Conservation (phyloP, 139 green algal genomes). For the Diplosphaera chodatii region DNA sequence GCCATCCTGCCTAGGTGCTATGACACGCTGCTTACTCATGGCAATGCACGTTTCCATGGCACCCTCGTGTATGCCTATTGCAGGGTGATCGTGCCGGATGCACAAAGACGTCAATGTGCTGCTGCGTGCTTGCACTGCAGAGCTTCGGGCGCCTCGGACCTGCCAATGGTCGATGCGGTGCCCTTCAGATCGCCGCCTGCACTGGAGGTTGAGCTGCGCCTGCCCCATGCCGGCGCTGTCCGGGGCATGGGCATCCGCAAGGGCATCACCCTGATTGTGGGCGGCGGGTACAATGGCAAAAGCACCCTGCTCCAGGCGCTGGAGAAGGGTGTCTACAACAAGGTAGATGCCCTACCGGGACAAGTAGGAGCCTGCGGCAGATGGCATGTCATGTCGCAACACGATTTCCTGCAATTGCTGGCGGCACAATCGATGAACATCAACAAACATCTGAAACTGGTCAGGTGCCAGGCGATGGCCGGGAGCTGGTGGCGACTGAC, state of each 20-base stretch:
- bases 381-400: too few relatives aligned
- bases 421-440: too few relatives aligned
- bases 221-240: conserved; percentile 45
- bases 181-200: conserved; percentile 33
- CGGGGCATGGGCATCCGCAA: conserved; percentile 49
- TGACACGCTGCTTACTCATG: not conserved
- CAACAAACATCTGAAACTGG: not conserved
- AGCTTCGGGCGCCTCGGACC: conserved; percentile 32
- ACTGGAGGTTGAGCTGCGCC: conserved; percentile 31
- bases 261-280: conserved; percentile 64
- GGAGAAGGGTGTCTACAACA: conserved; percentile 64
- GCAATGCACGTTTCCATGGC: too few relatives aligned
- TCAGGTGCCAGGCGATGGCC: conserved; percentile 58
- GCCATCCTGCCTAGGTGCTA: conserved; percentile 45
- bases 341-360: conserved; percentile 19
- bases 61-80: too few relatives aligned
- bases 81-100: too few relatives aligned
- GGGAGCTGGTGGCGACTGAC: conserved; percentile 55
- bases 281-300: conserved; percentile 71
- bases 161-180: conserved; percentile 38
- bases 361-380: too few relatives aligned
- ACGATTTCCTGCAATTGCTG: too few relatives aligned
- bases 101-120: too few relatives aligned
- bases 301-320: conserved; percentile 60
- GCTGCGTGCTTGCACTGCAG: conserved; percentile 9